Conservation (phyloP, 73 alveolate species). For the Stentor coeruleus region DNA sequence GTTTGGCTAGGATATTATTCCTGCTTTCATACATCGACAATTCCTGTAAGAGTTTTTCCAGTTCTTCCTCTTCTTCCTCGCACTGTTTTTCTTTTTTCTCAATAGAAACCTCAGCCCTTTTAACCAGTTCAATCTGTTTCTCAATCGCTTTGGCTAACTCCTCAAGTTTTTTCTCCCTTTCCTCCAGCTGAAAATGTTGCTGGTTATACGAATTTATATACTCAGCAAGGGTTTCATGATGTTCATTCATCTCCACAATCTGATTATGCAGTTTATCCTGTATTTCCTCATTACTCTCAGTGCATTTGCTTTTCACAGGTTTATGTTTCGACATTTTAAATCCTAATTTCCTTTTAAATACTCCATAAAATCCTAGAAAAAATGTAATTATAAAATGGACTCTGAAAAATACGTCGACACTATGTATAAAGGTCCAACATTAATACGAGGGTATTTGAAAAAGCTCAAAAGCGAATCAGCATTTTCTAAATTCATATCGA, state of each 20-base stretch:
- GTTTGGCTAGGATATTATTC: neutral
- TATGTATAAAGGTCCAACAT: neutral
- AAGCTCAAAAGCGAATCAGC: neutral
- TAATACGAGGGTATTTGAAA: neutral
- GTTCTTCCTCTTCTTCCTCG: constrained; percentile 11
- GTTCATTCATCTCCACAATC: neutral
- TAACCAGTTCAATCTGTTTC: constrained; percentile 1
- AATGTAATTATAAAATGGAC: neutral
- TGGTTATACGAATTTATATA: neutral
- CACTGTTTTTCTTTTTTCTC: constrained; percentile 17
- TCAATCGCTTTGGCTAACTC: constrained; percentile 24
- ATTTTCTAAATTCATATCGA: neutral
- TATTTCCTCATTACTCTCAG: neutral
- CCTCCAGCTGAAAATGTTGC: constrained; percentile 16
- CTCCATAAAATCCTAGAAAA: too few relatives aligned
- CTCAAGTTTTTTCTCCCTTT: constrained; percentile 11
- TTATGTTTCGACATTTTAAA: neutral
- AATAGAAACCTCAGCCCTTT: constrained; percentile 14
- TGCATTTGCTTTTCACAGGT: neutral
- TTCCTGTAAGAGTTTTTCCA: neutral
- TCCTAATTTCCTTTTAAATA: too few relatives aligned
- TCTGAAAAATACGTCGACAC: neutral
- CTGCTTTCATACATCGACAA: neutral
- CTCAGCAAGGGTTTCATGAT: constrained; percentile 1
- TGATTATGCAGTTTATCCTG: neutral